Base-by-base conservation (phyloP, 2,329 filamentous ascomycete species). In the Emergomyces pasteurianus region DNA sequence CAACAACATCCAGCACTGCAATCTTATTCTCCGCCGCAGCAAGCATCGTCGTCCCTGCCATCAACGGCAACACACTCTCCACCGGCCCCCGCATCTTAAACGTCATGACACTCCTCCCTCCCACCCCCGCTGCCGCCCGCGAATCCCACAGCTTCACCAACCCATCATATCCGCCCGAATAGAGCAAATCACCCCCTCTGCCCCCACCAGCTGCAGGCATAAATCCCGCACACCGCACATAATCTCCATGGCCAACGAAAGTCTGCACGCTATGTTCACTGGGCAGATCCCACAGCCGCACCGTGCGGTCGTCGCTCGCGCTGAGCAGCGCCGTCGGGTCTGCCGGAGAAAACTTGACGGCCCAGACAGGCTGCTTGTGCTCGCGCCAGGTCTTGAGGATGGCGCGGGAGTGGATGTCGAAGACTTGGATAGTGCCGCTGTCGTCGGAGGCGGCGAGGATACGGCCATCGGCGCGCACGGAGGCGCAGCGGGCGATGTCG, bases 101-200 rank as follows among this genome's bases (percentile, higher is more conserved):
- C 0, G 88, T 90, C 87, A 99, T 94, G 65, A 91, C 90, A 7
- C 86, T 79, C 74, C 80, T 69, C 75, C 81, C 70, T 36, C 86
- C 84, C 42, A 86, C 84, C 66, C 94, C 82, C 0, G 92, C 70
- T 38, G 86, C 84, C 42, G 86, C 84, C 66, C 94, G 83, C 0
- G 92, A 87, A 77, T 99, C 94, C 94, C 94, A 99, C 26, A 99
- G 77, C 65, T 89, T 86, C 58, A 97, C 92, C 0, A 92, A 96
- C 64, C 90, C 85, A 75, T 99, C 94, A 77, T 99, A 99, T 75
- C 89, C 92, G 56, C 95, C 94, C 10, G 90, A 95, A 0, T 95
- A 85, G 18, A 97, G 73, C 73, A 96, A 82, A 69, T 88, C 87
- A 10, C 28, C 28, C 8, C 28, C 50, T 2, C 50, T 36, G 7